Conservation (phyloP, 2,329 filamentous ascomycete genomes). For the Cryphonectria japonica region DNA sequence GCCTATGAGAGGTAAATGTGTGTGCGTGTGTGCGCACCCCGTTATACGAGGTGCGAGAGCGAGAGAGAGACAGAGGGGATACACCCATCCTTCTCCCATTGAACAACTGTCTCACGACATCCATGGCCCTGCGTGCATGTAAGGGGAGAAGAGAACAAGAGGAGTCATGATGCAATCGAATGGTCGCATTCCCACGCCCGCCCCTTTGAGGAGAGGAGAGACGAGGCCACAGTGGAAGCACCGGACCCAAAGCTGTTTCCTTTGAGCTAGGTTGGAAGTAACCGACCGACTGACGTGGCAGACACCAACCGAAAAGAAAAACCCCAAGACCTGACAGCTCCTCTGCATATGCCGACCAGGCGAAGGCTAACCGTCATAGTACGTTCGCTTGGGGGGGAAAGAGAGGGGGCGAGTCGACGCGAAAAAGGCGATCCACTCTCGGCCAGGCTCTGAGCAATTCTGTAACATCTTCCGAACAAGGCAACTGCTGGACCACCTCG, state of each 20-base stretch:
- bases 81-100: background rate
- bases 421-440: conserved; percentile 14
- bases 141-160: background rate
- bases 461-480: conserved; percentile 23
- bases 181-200: background rate
- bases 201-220: no score
- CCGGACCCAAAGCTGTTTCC: conserved; percentile 5
- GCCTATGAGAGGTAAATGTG: background rate
- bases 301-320: no score
- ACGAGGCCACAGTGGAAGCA: background rate
- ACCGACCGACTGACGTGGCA: conserved; percentile 28
- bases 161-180: background rate
- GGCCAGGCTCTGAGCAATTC: conserved; percentile 24
- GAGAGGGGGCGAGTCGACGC: conserved; percentile 18
- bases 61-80: background rate
- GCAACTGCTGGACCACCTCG: conserved; percentile 3
- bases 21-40: no score
- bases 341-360: conserved; percentile 2
- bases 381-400: background rate
- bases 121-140: background rate
- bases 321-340: conserved; percentile 10
- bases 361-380: background rate
- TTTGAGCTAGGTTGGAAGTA: conserved; percentile 2
- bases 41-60: no score
- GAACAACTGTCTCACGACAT: background rate